These are phyloP conservation scores for Rhododendron kiyosumense DNA, from an alignment of 148 eudicot species.

Conservation along the genomic window DNA sequence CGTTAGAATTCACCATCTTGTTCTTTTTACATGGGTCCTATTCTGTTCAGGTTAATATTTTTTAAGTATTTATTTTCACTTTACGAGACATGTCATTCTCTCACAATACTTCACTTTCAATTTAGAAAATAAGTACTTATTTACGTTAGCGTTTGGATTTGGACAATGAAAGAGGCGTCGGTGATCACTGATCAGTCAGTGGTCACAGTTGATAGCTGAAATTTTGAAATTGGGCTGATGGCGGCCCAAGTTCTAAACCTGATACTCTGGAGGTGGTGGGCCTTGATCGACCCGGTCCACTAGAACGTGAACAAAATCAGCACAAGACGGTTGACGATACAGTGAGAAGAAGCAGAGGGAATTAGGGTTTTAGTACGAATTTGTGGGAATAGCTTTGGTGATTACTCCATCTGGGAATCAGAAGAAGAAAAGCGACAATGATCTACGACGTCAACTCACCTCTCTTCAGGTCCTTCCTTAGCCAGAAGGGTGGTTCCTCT, in stretches of 20 bases:
- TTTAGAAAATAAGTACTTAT: too few relatives aligned
- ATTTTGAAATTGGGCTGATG: not conserved
- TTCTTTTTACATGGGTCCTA: too few relatives aligned
- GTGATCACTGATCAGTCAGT: not conserved
- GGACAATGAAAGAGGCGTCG: not conserved
- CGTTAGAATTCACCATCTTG: too few relatives aligned
- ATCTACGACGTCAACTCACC: constrained; percentile 65
- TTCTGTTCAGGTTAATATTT: too few relatives aligned
- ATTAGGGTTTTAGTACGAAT: not conserved
- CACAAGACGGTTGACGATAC: not conserved
- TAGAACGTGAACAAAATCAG: not conserved
- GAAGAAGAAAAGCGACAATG: constrained; percentile 20
- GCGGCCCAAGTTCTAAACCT: not conserved
- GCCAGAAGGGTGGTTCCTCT: constrained; percentile 63
- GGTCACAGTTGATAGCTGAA: not conserved
- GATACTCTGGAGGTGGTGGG: not conserved
- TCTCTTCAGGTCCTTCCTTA: constrained; percentile 60
- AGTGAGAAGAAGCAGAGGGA: not conserved
- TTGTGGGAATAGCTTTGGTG: not conserved
- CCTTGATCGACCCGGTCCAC: not conserved
- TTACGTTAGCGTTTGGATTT: too few relatives aligned
- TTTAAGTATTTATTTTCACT: too few relatives aligned
- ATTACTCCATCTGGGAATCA: not conserved
- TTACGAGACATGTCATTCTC: too few relatives aligned
- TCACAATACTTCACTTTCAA: too few relatives aligned